These are phyloP conservation scores for Hortiboletus flavorubellus DNA, from an alignment of 768 basidiomycete genomes.

Conservation along the genomic window DNA sequence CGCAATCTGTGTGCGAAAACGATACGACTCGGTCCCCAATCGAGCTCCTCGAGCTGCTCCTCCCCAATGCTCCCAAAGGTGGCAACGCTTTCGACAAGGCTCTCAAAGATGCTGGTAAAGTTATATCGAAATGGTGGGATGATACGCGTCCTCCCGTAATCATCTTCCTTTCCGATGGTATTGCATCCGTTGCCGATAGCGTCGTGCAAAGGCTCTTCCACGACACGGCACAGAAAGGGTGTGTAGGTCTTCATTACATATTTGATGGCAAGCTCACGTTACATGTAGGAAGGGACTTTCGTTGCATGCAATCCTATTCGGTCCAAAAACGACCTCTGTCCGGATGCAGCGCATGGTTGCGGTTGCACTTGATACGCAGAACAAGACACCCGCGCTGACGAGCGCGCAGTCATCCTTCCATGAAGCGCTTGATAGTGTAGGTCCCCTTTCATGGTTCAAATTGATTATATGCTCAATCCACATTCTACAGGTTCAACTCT, in stretches of 20 bases:
- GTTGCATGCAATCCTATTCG: slow-evolving; percentile 57
- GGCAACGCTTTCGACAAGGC: slow-evolving; percentile 46
- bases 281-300: slow-evolving; percentile 47
- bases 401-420: slow-evolving; percentile 43
- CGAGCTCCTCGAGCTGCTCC: slow-evolving; percentile 39
- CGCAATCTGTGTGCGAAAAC: slow-evolving; percentile 34
- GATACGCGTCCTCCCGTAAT: slow-evolving; percentile 46
- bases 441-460: slow-evolving; percentile 2
- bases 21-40: slow-evolving; percentile 43
- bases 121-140: slow-evolving; percentile 45
- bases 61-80: slow-evolving; percentile 32
- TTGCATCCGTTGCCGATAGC: slow-evolving; percentile 36
- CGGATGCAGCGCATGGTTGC: slow-evolving; percentile 44
- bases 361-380: slow-evolving; percentile 47
- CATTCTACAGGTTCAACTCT: slow-evolving; percentile 42
- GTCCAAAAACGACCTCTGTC: slow-evolving; percentile 25
- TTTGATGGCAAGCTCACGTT: neutral
- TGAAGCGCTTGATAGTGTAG: slow-evolving; percentile 49
- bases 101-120: slow-evolving; percentile 32
- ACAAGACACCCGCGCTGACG: slow-evolving; percentile 21
- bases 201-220: slow-evolving; percentile 37
- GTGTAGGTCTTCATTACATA: neutral
- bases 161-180: slow-evolving; percentile 57
- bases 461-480: neutral
- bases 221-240: slow-evolving; percentile 41